These are phyloP conservation scores for Phytopythium delawarense DNA, from an alignment of 352 stramenopile genomes.

Conservation along the genomic window DNA sequence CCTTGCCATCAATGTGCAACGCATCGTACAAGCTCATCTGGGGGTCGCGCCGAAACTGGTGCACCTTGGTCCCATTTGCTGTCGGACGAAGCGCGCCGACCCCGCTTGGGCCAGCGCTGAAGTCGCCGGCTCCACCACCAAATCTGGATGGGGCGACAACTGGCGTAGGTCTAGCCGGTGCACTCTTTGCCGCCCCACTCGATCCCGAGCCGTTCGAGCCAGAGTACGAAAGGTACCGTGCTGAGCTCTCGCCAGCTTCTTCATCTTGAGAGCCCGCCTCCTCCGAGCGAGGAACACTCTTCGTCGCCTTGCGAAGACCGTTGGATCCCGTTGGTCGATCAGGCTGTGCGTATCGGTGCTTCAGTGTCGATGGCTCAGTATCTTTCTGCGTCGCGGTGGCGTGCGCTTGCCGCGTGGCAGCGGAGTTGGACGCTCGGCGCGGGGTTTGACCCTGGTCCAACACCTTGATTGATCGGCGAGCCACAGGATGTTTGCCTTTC, in stretches of 20 bases:
- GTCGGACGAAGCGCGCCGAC: background rate
- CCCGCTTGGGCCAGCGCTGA: background rate
- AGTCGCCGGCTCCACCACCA: background rate
- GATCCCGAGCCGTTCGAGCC: conserved; percentile 5
- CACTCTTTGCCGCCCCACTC: conserved; percentile 6
- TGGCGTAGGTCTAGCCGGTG: background rate
- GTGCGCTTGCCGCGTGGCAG: background rate
- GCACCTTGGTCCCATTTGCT: background rate
- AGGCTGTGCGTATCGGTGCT: background rate
- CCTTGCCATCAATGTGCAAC: conserved; percentile 37
- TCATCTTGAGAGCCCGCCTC: background rate
- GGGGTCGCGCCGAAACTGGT: conserved; percentile 29
- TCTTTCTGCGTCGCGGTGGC: background rate
- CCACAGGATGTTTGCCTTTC: conserved; percentile 36
- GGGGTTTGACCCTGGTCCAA: conserved; percentile 7
- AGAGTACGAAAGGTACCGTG: conserved; percentile 47
- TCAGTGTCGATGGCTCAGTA: background rate
- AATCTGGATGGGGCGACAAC: background rate
- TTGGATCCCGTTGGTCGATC: conserved; percentile 2
- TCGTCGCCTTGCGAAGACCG: background rate
- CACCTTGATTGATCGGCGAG: conserved; percentile 44
- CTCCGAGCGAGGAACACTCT: background rate
- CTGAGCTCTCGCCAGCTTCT: conserved; percentile 3
- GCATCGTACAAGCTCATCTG: conserved; percentile 64
- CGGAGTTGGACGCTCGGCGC: background rate